A percentile compares a stretch with the other conserved stretches of the same genome.
phyloP scores from a whole-genome alignment of 108 stramenopile genomes.

The Nannochloropsis gaditana region DNA sequence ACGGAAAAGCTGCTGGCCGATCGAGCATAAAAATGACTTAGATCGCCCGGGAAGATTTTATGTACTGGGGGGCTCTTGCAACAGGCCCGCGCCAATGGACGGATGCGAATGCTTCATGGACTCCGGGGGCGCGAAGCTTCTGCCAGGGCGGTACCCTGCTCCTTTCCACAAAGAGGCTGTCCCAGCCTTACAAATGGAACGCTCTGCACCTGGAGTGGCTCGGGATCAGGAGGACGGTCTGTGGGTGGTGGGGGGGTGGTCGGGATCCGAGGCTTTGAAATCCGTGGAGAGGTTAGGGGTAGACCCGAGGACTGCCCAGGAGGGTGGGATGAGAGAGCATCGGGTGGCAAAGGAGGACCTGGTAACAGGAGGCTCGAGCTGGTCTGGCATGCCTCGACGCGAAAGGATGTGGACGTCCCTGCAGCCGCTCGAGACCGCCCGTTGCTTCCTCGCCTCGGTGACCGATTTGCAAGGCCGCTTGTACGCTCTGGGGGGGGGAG shows the following conservation, averaged over 20 bases:
- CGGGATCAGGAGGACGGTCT: background rate
- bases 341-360: background rate
- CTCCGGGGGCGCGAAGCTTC: background rate
- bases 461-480: background rate
- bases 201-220: background rate
- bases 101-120: background rate
- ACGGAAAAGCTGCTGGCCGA: background rate
- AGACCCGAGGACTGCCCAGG: background rate
- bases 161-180: background rate
- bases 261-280: background rate
- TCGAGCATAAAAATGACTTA: background rate
- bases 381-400: background rate
- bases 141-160: background rate
- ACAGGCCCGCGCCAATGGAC: background rate
- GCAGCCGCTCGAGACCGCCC: background rate
- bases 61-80: background rate
- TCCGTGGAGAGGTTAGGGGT: background rate
- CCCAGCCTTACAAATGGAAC: background rate
- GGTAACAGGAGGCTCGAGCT: background rate
- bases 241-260: constrained; percentile 7
- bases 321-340: background rate
- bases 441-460: constrained; percentile 1
- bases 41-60: background rate
- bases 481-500: constrained; percentile 2
- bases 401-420: background rate